Percentiles rank a stretch among this genome's conserved stretches.
Evolutionary conservation across 2,329 filamentous ascomycete genomes (phyloP).

Genomic region (Fusarium virguliforme): DNA sequence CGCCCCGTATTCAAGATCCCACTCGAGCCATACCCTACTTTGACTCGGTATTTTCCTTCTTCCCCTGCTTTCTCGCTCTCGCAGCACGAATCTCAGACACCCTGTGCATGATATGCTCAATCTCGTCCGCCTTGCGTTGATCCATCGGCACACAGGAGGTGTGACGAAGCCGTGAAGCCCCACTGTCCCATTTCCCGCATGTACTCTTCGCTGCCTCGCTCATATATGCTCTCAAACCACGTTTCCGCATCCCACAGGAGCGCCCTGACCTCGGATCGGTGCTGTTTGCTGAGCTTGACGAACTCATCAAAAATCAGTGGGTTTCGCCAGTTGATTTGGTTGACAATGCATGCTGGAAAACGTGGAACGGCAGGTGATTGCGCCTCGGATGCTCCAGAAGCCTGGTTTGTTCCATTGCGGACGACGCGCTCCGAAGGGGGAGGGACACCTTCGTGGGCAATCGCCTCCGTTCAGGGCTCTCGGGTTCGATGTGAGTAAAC

Average conservation of each 20-base stretch:
- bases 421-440: not conserved
- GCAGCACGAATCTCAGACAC: slow-evolving; percentile 3
- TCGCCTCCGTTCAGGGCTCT: not conserved
- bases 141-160: slow-evolving; percentile 8
- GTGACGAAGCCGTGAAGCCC: slow-evolving; percentile 9
- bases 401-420: not conserved
- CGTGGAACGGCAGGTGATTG: not conserved
- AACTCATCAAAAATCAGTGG: slow-evolving; percentile 3
- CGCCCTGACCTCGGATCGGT: slow-evolving; percentile 14
- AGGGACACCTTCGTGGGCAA: not conserved
- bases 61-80: not conserved
- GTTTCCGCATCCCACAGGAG: slow-evolving; percentile 21
- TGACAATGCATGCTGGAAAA: slow-evolving; percentile 19
- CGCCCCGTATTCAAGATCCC: not conserved
- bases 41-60: not conserved
- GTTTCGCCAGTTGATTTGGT: slow-evolving; percentile 21
- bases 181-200: slow-evolving; percentile 7
- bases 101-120: not conserved
- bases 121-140: not conserved
- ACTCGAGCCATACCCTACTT: too few relatives aligned
- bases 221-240: not conserved
- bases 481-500: not conserved
- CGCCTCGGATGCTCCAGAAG: not conserved
- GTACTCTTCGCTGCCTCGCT: slow-evolving; percentile 3
- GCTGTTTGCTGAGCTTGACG: slow-evolving; percentile 12